phyloP scores from a whole-genome alignment of 2,329 filamentous ascomycete species.

The Colletotrichum sidae region DNA sequence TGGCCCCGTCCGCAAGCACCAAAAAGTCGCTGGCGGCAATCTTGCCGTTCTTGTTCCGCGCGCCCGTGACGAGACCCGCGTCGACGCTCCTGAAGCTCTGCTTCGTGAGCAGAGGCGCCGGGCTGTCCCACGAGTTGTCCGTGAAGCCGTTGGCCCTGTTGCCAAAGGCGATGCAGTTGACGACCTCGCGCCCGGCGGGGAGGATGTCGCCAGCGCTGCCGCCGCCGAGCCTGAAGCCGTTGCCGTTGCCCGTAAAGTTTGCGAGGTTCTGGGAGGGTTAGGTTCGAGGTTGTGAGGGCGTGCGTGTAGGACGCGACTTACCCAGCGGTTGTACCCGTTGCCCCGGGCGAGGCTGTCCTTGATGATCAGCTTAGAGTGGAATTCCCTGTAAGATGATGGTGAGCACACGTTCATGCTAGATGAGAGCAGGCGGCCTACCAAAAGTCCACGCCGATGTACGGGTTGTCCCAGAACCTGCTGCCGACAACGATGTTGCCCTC shows the following conservation, averaged over 20 bases:
- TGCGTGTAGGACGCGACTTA: not conserved
- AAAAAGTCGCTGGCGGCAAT: conserved; percentile 1
- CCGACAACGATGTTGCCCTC: conserved; percentile 55
- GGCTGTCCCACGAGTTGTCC: conserved; percentile 46
- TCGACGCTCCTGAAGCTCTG: conserved; percentile 33
- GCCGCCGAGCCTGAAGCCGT: conserved; percentile 61
- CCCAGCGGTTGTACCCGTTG: conserved; percentile 59
- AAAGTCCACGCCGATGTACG: conserved; percentile 57
- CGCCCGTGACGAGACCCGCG: conserved; percentile 16
- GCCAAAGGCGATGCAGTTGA: conserved; percentile 57
- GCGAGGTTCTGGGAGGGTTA: not conserved
- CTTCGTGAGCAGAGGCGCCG: conserved; percentile 12
- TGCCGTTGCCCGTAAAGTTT: conserved; percentile 54
- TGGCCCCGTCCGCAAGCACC: too few relatives aligned
- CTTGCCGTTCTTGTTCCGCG: conserved; percentile 32
- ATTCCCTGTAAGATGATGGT: conserved; percentile 36
- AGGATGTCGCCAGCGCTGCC: conserved; percentile 48
- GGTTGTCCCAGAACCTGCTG: conserved; percentile 57
- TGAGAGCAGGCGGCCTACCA: conserved; percentile 35
- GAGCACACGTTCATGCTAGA: accelerated
- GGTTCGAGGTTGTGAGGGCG: not conserved
- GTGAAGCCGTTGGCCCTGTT: conserved; percentile 59
- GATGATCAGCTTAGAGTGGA: conserved; percentile 54
- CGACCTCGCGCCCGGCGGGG: conserved; percentile 54
- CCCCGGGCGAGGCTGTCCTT: conserved; percentile 58